Evolutionary conservation across 108 stramenopile genomes (phyloP).

Genomic region (Discostella stelligeroides): DNA sequence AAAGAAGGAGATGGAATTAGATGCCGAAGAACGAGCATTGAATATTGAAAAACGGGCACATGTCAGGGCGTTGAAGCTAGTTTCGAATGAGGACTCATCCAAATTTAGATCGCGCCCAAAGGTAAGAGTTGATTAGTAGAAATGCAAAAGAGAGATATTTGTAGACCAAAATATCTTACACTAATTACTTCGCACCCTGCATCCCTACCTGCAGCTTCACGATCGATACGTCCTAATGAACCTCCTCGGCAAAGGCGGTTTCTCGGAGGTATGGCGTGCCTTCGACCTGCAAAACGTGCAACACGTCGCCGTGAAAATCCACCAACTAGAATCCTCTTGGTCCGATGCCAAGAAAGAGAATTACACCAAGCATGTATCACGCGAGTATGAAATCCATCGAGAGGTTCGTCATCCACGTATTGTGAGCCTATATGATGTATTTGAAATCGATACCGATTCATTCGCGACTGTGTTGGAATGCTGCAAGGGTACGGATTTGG

Average conservation of each 20-base stretch:
- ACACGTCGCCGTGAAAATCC: constrained; percentile 98
- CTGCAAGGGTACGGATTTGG: constrained; percentile 95
- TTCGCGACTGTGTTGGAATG: constrained; percentile 98
- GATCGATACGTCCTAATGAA: constrained; percentile 91
- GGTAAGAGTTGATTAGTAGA: constrained; percentile 40
- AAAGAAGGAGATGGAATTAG: constrained; percentile 60
- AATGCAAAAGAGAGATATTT: not conserved
- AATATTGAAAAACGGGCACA: constrained; percentile 78
- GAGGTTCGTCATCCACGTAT: constrained; percentile 96
- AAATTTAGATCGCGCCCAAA: constrained; percentile 72
- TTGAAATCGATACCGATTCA: constrained; percentile 96
- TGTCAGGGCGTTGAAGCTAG: constrained; percentile 74
- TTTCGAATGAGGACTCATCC: constrained; percentile 83
- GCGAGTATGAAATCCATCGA: constrained; percentile 98
- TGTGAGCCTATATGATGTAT: constrained; percentile 95
- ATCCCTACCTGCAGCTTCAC: constrained; percentile 56
- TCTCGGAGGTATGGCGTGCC: constrained; percentile 98
- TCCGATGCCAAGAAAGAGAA: constrained; percentile 92
- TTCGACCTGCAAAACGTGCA: constrained; percentile 83
- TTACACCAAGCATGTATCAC: constrained; percentile 97
- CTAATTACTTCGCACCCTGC: not conserved
- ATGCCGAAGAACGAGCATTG: constrained; percentile 65
- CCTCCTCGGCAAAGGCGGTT: constrained; percentile 96
- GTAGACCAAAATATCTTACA: not conserved
- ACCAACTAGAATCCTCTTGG: constrained; percentile 96